Base-by-base conservation (phyloP, 768 basidiomycete genomes). In the Heimioporus sp. region DNA sequence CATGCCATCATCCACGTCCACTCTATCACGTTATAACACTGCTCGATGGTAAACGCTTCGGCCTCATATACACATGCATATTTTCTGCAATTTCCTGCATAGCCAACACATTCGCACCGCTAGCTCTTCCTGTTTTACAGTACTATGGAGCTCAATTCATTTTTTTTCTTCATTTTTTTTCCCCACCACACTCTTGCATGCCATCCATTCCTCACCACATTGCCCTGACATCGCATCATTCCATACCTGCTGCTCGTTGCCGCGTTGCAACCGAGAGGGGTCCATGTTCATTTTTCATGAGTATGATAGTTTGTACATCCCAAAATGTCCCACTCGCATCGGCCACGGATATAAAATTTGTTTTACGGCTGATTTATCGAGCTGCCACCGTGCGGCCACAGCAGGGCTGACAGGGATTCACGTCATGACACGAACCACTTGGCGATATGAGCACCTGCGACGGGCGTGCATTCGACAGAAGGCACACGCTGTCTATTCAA, bases 121-220 rank as follows among this genome's bases (percentile, higher is more conserved):
- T 52, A 53, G 51, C 20, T 38, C 43, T 56, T 46, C 16, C 17
- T 11, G 24, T 12, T 40, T 53, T 50, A 49, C 56, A 46, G 46
- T 42, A 50, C 52, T 50, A 57, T 13, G 43, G 39, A 46, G 60
- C 57, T 53, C 53, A 54, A 54, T 56, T 55, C 48, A 46, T 46
- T 55, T 48, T 43, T 37, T 19, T 21, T n/a, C n/a, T n/a, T n/a
- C n/a, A n/a, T n/a, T n/a, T 38, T 53, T 16, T 31, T 40, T 51
- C 42, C 49, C 56, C 63, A 60, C 56, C 43, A 44, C 44, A 31
- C 17, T 61, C 46, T 57, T 47, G 52, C 66, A 68, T 70, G 66
- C 53, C 52, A 60, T 16, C 19, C 31, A 34, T 55, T 49, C 55
- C 50, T 40, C 54, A 54, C 55, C 49, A 37, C 60, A 48, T 40